Evolutionary conservation across 2,329 filamentous ascomycete species (phyloP), one percentile per base, ranked within the genome.

Genomic region (Hypoxylon rubiginosum): DNA sequence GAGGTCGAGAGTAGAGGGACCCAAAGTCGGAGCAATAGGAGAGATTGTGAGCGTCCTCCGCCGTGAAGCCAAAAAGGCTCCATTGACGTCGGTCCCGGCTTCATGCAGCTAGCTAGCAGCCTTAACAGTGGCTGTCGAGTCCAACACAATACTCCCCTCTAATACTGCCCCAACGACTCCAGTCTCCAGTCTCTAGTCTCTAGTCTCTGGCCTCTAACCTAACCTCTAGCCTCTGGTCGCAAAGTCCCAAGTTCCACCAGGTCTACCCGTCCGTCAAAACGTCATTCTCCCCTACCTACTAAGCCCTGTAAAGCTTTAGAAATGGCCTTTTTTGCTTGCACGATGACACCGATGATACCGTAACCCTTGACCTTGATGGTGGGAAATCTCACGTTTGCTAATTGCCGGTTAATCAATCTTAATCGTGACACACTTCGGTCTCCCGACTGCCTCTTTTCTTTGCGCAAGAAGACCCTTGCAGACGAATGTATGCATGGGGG

Each of bases 391-490:
- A 55, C 55, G 34, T 54, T 57, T 52, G 41, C 52, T 61, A 56
- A 58, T 54, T 61, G 53, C 59, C 59, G 66, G 60, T 51, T 66
- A 53, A 55, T 62, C 58, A 68, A 58, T 61, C 48, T 55, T 58
- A 54, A 39, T 63, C 53, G 65, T 52, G 41, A 59, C 54, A 65
- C 55, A 52, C 56, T 59, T 34, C 3, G 21, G 46, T 41, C 52
- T 56, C 46, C 49, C 59, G 50, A 36, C 46, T 55, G 45, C 26
- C 39, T 64, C 46, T 54, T 50, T 45, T 64, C 21, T 41, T 53
- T 43, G 30, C 58, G 45, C 48, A 53, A 64, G 53, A 69, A 65
- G 64, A 61, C 67, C 67, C 64, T 69, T 67, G 67, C 67, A 67
- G 64, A 9, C 26, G 46, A 24, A 24, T 2, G 4, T 64, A 58